These are phyloP conservation scores for Aspergillus incahuasiensis DNA, from an alignment of 495 filamentous ascomycete genomes.

Conservation along the genomic window DNA sequence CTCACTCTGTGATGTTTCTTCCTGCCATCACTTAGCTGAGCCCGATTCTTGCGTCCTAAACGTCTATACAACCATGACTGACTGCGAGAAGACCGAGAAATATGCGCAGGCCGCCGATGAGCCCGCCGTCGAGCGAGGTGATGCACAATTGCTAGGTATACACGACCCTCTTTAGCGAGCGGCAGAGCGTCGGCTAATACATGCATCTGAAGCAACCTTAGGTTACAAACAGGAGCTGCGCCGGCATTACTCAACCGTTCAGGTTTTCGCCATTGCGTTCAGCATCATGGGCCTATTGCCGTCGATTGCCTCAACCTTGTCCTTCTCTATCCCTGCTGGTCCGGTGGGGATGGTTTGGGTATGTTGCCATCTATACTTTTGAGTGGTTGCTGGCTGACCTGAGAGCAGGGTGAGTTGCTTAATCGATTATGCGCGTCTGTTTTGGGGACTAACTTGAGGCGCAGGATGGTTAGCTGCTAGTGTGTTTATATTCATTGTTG, in stretches of 20 bases:
- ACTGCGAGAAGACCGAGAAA: constrained; percentile 8
- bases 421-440: neutral
- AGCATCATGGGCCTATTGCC: constrained; percentile 68
- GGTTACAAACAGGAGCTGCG: constrained; percentile 68
- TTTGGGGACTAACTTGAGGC: constrained; percentile 7
- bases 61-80: constrained; percentile 1
- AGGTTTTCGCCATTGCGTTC: constrained; percentile 68
- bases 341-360: constrained; percentile 69
- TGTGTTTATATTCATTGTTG: constrained; percentile 59
- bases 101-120: constrained; percentile 8
- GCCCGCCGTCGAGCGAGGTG: constrained; percentile 17
- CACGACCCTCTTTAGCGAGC: too few species aligned
- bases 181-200: constrained; percentile 11
- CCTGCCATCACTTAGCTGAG: neutral
- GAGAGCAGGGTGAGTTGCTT: constrained; percentile 21
- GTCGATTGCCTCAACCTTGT: constrained; percentile 60
- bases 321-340: constrained; percentile 62
- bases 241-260: constrained; percentile 60
- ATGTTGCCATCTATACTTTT: neutral
- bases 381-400: constrained; percentile 11
- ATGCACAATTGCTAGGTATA: constrained; percentile 34
- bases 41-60: neutral
- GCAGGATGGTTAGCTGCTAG: constrained; percentile 58
- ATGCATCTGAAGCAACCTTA: constrained; percentile 28
- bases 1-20: neutral